These are phyloP conservation scores for Umbellularia californica DNA, from an alignment of 164 flowering plant species.

Conservation along the genomic window DNA sequence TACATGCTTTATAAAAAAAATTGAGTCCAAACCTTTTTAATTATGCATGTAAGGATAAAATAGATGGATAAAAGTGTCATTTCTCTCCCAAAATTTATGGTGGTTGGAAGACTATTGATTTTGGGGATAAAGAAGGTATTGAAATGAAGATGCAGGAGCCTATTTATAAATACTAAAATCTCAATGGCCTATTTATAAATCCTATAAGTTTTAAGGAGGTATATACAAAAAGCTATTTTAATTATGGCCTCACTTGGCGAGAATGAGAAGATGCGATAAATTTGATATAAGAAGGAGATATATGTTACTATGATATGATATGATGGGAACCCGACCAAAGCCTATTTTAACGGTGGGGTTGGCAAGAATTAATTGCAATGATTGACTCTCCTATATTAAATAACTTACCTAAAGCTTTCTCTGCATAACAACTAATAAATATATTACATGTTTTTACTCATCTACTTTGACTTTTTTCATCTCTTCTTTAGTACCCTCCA, in stretches of 20 bases:
- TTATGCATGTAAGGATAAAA: too few species aligned
- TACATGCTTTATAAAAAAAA: too few species aligned
- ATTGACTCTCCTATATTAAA: constrained; percentile 7
- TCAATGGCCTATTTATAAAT: too few species aligned
- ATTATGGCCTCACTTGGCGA: neutral
- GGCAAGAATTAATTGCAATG: constrained; percentile 14
- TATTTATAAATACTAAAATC: too few species aligned
- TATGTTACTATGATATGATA: neutral
- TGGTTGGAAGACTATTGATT: too few species aligned
- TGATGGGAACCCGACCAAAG: constrained; percentile 15
- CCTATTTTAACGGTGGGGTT: constrained; percentile 5
- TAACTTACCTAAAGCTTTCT: neutral
- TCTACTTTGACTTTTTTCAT: neutral
- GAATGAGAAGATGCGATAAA: neutral
- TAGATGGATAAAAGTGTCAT: too few species aligned
- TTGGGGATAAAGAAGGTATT: too few species aligned
- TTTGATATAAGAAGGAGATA: neutral
- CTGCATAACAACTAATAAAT: neutral
- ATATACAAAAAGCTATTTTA: too few species aligned
- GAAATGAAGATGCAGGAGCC: too few species aligned
- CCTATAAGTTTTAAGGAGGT: too few species aligned
- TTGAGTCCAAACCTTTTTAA: too few species aligned
- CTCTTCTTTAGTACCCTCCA: neutral
- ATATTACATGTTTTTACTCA: neutral
- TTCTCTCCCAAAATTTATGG: too few species aligned